A percentile compares a stretch with the other conserved stretches of the same genome.
These are phyloP conservation scores for Apium graveolens DNA, from an alignment of 129 eudicot genomes.

Conservation along the genomic window DNA sequence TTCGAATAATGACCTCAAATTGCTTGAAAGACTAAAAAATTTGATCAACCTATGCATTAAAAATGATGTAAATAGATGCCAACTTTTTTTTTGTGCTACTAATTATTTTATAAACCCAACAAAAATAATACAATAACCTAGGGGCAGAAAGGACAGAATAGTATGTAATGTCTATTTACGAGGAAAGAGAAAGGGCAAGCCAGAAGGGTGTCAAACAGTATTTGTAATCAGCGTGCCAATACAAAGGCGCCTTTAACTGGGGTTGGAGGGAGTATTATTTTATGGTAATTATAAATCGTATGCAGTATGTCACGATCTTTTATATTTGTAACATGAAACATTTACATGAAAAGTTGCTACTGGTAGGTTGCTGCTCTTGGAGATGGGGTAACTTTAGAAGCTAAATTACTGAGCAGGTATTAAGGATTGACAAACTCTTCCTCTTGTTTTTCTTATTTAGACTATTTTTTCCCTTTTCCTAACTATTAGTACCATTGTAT, in stretches of 20 bases:
- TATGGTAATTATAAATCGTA: not conserved
- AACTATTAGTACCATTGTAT: constrained; percentile 8
- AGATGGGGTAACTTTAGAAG: constrained; percentile 94
- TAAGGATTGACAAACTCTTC: constrained; percentile 4
- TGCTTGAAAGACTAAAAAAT: not conserved
- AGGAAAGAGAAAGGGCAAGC: not conserved
- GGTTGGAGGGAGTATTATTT: not conserved
- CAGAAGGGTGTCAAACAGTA: not conserved
- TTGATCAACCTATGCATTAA: not conserved
- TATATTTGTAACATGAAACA: not conserved
- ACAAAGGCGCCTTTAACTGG: not conserved
- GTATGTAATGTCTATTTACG: not conserved
- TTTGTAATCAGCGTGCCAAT: not conserved
- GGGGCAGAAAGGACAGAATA: not conserved
- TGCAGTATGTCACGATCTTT: not conserved
- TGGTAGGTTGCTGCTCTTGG: constrained; percentile 90
- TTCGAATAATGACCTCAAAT: not conserved
- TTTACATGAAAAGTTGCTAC: constrained; percentile 1
- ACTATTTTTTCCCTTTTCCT: constrained; percentile 6
- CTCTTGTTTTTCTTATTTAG: not conserved
- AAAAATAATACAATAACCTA: too few relatives aligned
- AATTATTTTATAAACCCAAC: too few relatives aligned
- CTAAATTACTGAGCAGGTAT: constrained; percentile 93
- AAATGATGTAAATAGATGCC: not conserved
- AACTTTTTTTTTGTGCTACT: not conserved